Conservation (phyloP, 257 asterid species). For the Salvia hispanica region DNA sequence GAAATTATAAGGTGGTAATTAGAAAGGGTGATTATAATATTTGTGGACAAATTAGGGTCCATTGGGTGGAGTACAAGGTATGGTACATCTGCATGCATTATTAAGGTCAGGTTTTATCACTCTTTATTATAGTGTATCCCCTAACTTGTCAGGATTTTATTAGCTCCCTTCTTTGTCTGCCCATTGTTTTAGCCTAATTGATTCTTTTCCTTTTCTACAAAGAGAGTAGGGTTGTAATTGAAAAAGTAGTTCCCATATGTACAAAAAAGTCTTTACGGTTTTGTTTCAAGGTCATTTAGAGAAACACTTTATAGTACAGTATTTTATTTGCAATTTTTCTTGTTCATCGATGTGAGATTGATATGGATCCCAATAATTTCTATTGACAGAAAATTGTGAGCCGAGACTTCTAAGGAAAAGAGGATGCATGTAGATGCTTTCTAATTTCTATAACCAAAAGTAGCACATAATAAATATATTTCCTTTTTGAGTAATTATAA, state of each 20-base stretch:
- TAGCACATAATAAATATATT: not conserved
- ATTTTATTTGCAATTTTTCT: too few relatives aligned
- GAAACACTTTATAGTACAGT: too few relatives aligned
- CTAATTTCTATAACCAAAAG: not conserved
- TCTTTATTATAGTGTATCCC: slow-evolving; percentile 6
- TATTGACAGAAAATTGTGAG: too few relatives aligned
- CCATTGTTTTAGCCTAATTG: slow-evolving; percentile 21
- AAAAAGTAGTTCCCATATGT: too few relatives aligned
- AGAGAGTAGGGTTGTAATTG: not conserved
- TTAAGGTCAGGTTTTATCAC: slow-evolving; percentile 21
- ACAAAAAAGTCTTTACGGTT: too few relatives aligned
- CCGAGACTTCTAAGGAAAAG: not conserved
- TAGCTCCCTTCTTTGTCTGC: not conserved
- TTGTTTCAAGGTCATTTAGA: too few relatives aligned
- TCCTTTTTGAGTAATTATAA: not conserved
- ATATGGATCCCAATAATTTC: too few relatives aligned
- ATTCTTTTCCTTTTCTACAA: not conserved
- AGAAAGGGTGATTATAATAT: not conserved
- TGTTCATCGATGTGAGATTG: too few relatives aligned
- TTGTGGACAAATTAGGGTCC: slow-evolving; percentile 22
- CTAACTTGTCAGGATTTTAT: slow-evolving; percentile 25
- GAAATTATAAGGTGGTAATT: not conserved
- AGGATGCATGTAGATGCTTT: not conserved
- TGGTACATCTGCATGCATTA: slow-evolving; percentile 36
- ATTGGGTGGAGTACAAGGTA: slow-evolving; percentile 17